Base-by-base conservation (phyloP, 2,329 filamentous ascomycete species). In the Rutstroemia sp. region DNA sequence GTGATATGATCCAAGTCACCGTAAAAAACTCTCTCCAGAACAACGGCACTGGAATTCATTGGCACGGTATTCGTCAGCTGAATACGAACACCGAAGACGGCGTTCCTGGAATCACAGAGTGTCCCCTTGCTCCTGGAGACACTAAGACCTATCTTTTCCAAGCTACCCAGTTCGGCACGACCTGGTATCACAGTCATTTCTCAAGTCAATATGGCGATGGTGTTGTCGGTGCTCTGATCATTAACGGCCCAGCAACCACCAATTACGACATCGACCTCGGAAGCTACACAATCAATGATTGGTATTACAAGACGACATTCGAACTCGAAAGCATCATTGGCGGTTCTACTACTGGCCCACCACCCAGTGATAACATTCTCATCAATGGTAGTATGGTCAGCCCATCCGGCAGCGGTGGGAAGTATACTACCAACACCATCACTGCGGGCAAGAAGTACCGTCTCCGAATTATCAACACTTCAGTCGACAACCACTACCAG, bases 151-250 rank as follows among this genome's bases (percentile, higher is more conserved):
- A 75, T 59, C 66, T 60, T 6, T 62, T 61, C 37, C 56, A 56
- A 37, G 56, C 52, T 2, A 58, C 56, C 17, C 60, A 60, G 41
- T 57, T 44, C 30, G 60, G 60, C 44, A 60, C 54, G 44, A 54
- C 23, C 30, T 59, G 58, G 58, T 83, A 83, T 56, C 82, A 85
- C 67, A 79, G 76, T 1, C 82, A 84, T 64, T 78, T 78, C 60
- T 70, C 71, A 7, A 61, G 67, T n/a, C 73, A 75, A 59, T 73
- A 74, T 53, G 67, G 68, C 71, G 71, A 68, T 73, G 83, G 83
- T 0, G 68, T 84, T 0, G 73, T 79, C 39, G 83, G 83, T 37
- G 39, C 34, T 23, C 30, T 59, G 5, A 27, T 58, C 4, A 52
- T 59, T 5, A 59, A 58, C 23, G 58, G 58, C 0, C 58, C 58